Conservation (phyloP, 306 rosid genomes). For the Benincasa hispida region DNA sequence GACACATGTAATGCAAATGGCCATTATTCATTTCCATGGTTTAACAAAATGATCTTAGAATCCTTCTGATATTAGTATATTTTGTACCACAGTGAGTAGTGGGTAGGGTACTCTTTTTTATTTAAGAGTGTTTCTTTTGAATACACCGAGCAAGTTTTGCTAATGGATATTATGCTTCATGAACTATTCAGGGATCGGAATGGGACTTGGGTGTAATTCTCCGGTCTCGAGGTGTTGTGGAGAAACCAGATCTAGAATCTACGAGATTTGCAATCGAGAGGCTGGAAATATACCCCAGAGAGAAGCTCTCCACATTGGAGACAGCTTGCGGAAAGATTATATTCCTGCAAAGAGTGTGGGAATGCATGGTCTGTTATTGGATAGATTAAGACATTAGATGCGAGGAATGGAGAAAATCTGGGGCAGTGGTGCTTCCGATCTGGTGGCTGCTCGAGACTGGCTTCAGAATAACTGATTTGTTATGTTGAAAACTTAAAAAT, state of each 20-base stretch:
- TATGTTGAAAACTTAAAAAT: background rate
- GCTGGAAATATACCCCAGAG: conserved; percentile 67
- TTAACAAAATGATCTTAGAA: background rate
- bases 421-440: conserved; percentile 62
- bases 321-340: conserved; percentile 86
- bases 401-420: conserved; percentile 70
- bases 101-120: background rate
- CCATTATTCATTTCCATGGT: background rate
- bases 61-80: background rate
- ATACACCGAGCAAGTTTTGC: background rate
- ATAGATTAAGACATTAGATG: conserved; percentile 83
- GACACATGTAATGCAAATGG: background rate
- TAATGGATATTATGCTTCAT: background rate
- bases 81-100: background rate
- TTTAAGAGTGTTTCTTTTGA: background rate
- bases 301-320: conserved; percentile 72
- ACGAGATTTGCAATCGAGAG: conserved; percentile 69
- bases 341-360: conserved; percentile 84
- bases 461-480: conserved; percentile 34
- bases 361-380: conserved; percentile 71
- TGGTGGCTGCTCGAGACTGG: conserved; percentile 46
- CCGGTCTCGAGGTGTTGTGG: conserved; percentile 85
- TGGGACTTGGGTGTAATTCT: conserved; percentile 99
- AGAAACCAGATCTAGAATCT: conserved; percentile 76
- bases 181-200: conserved; percentile 68